These are phyloP conservation scores for Suillus tomentosus DNA, from an alignment of 768 basidiomycete species.

Conservation along the genomic window DNA sequence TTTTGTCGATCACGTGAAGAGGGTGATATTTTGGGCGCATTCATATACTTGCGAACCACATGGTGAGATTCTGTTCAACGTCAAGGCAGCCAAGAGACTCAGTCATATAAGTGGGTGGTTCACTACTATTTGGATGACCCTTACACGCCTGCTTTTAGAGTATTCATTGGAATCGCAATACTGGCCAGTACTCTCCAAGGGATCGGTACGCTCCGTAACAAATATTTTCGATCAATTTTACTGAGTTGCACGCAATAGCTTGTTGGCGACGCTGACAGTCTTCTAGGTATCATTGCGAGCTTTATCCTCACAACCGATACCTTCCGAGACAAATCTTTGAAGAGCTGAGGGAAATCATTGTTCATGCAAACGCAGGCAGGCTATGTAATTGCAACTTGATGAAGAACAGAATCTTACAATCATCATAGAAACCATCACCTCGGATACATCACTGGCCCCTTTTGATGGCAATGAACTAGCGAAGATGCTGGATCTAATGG, in stretches of 20 bases:
- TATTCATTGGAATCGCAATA: conserved; percentile 29
- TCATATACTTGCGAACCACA: conserved; percentile 6
- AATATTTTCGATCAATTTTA: neutral
- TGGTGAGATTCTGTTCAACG: conserved; percentile 9
- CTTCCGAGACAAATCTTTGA: conserved; percentile 10
- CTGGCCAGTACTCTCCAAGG: conserved; percentile 20
- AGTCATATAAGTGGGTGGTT: conserved; percentile 17
- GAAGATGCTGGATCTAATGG: conserved; percentile 18
- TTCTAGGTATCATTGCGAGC: conserved; percentile 29
- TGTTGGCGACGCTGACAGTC: neutral
- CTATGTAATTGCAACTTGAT: neutral
- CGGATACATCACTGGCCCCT: conserved; percentile 21
- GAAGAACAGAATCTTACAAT: neutral
- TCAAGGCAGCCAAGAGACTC: conserved; percentile 14
- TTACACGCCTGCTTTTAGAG: conserved; percentile 16
- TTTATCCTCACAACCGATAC: conserved; percentile 14
- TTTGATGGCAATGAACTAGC: conserved; percentile 17
- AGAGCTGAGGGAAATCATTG: conserved; percentile 14
- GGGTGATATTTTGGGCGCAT: conserved; percentile 16
- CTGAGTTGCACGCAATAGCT: neutral
- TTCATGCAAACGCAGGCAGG: conserved; percentile 16
- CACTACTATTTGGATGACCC: neutral
- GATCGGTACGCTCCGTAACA: neutral
- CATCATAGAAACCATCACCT: conserved; percentile 22
- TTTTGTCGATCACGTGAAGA: conserved; percentile 12